phyloP scores from a whole-genome alignment of 2,329 filamentous ascomycete genomes.

The Beauveria sp. region DNA sequence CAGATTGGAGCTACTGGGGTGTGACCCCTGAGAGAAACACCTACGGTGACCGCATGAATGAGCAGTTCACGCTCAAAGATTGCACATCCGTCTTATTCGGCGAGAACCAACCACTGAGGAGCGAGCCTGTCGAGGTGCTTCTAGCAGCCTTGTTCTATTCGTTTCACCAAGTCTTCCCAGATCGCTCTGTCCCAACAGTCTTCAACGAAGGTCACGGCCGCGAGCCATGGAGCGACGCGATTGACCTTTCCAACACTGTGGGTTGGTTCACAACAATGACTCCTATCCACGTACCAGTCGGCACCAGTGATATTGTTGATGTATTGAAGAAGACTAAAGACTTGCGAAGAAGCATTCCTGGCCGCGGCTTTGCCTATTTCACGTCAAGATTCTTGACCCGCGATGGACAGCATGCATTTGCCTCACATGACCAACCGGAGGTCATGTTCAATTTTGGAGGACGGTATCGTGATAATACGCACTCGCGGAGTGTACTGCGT shows the following conservation, averaged over 20 bases:
- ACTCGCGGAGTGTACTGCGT: not conserved
- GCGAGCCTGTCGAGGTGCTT: constrained; percentile 26
- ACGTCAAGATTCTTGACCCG: constrained; percentile 12
- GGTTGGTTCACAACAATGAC: constrained; percentile 30
- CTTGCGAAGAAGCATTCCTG: constrained; percentile 11
- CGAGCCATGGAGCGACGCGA: constrained; percentile 21
- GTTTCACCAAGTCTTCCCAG: constrained; percentile 17
- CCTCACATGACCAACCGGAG: constrained; percentile 26
- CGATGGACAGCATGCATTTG: not conserved
- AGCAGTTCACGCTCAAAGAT: not conserved
- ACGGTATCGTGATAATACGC: constrained; percentile 24
- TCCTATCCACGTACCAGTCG: not conserved
- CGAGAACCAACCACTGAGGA: constrained; percentile 30
- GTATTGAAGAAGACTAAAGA: constrained; percentile 18
- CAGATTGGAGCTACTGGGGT: not conserved
- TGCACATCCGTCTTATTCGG: not conserved
- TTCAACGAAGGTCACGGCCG: constrained; percentile 29
- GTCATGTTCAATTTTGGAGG: constrained; percentile 38
- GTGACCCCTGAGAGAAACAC: not conserved
- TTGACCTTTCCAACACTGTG: constrained; percentile 26
- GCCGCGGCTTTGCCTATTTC: constrained; percentile 18
- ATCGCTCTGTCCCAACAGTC: constrained; percentile 21
- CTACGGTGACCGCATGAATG: not conserved
- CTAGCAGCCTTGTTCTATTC: not conserved
- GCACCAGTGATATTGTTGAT: not conserved